Conservation (phyloP, 257 asterid species). For the Plantago ovata region DNA sequence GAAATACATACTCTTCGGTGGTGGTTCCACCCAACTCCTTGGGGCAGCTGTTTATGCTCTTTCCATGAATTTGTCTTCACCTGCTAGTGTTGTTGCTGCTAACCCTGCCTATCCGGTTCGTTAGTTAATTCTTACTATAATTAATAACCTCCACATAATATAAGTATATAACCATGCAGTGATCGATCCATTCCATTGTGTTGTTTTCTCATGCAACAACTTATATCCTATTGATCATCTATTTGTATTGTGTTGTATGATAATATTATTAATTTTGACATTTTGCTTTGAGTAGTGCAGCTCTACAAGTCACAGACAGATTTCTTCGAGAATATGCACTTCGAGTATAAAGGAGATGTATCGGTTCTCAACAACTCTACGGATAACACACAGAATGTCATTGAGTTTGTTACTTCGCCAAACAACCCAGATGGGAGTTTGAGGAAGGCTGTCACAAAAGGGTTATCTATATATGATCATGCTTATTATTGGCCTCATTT, state of each 20-base stretch:
- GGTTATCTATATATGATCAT: slow-evolving; percentile 47
- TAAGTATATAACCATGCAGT: no score
- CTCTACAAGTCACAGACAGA: slow-evolving; percentile 46
- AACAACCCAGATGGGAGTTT: slow-evolving; percentile 65
- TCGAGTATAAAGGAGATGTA: slow-evolving; percentile 50
- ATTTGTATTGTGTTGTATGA: no score
- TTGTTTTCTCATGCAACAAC: no score
- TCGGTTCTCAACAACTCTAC: slow-evolving; percentile 29
- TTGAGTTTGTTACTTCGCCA: slow-evolving; percentile 76
- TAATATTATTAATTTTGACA: no score
- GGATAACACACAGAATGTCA: slow-evolving; percentile 23
- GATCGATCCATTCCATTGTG: no score
- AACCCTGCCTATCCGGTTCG: slow-evolving; percentile 55
- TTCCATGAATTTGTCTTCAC: slow-evolving; percentile 44
- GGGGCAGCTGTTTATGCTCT: slow-evolving; percentile 75
- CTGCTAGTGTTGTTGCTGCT: slow-evolving; percentile 49
- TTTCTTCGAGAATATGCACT: slow-evolving; percentile 37
- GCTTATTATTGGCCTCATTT: slow-evolving; percentile 88
- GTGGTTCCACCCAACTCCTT: slow-evolving; percentile 68
- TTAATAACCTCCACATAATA: no score
- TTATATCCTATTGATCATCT: no score
- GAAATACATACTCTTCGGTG: slow-evolving; percentile 51
- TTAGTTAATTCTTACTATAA: no score
- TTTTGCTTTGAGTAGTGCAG: slow-evolving; percentile 29
- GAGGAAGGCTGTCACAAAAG: slow-evolving; percentile 34